Conservation (phyloP, 805 yeast genomes). For the Ogataea ganodermae region DNA sequence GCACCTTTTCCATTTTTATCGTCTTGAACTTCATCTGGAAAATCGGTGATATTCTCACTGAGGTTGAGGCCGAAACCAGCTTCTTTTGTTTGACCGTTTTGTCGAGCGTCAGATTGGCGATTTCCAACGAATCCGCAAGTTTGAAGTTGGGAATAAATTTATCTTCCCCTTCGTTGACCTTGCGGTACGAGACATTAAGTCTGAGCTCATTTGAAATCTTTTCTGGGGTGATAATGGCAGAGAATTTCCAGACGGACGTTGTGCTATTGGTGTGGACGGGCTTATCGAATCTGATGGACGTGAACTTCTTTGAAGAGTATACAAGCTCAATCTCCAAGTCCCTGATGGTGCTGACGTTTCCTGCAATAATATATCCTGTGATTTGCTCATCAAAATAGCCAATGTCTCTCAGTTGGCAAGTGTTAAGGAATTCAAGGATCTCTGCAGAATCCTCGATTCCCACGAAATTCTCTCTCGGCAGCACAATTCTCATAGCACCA, state of each 20-base stretch:
- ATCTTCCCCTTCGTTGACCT: constrained; percentile 4
- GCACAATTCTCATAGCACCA: constrained; percentile 2
- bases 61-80: constrained; percentile 9
- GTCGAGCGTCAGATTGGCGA: constrained; percentile 16
- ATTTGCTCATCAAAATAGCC: constrained; percentile 23
- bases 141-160: constrained; percentile 11
- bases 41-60: constrained; percentile 26
- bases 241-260: constrained; percentile 20
- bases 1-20: constrained; percentile 27
- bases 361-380: constrained; percentile 14
- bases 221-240: constrained; percentile 22
- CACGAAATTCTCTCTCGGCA: neutral
- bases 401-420: constrained; percentile 4
- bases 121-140: constrained; percentile 10
- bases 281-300: neutral
- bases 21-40: constrained; percentile 33
- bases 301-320: constrained; percentile 14
- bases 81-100: constrained; percentile 9
- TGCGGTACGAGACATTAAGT: constrained; percentile 22
- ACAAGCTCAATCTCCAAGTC: constrained; percentile 14
- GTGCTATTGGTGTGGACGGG: constrained; percentile 9
- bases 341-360: neutral
- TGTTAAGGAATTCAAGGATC: constrained; percentile 3
- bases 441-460: neutral
- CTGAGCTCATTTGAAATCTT: constrained; percentile 18